Percentiles rank a stretch among this genome's conserved stretches.
Evolutionary conservation across 257 asterid genomes (phyloP).

Genomic region (Primulina huaijiensis): DNA sequence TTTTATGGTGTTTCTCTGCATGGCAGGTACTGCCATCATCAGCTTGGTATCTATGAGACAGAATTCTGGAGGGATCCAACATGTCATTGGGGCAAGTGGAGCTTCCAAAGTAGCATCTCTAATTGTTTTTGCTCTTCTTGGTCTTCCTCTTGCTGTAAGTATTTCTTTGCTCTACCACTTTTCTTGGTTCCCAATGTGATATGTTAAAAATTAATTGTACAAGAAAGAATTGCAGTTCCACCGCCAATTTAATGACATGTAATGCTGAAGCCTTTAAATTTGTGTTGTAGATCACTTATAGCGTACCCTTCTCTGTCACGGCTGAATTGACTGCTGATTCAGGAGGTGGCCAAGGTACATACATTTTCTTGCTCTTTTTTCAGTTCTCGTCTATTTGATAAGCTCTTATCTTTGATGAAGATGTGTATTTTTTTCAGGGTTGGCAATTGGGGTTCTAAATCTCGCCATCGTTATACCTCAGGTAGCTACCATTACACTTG

Average conservation of each 20-base stretch:
- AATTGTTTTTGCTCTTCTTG: conserved; percentile 84
- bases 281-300: conserved; percentile 71
- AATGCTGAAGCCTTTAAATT: conserved; percentile 24
- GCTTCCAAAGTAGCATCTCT: conserved; percentile 78
- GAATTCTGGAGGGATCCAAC: conserved; percentile 67
- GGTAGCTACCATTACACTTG: conserved; percentile 42
- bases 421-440: conserved; percentile 51
- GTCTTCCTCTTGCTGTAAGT: conserved; percentile 97
- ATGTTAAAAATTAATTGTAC: background rate
- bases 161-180: conserved; percentile 21
- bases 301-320: conserved; percentile 94
- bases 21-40: conserved; percentile 89
- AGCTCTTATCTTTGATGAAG: conserved; percentile 24
- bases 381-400: conserved; percentile 20
- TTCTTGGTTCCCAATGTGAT: background rate
- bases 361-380: conserved; percentile 1
- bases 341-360: conserved; percentile 98
- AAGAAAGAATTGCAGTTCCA: background rate
- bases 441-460: conserved; percentile 97
- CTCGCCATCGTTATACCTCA: conserved; percentile 98
- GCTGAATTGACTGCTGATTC: conserved; percentile 98
- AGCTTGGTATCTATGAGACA: conserved; percentile 61
- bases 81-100: conserved; percentile 65
- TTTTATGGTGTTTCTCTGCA: conserved; percentile 78
- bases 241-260: background rate